A percentile compares a stretch with the other conserved stretches of the same genome.
These are phyloP conservation scores for Smittium culicis DNA, from an alignment of 371 early-diverging fungal genomes.

Conservation along the genomic window DNA sequence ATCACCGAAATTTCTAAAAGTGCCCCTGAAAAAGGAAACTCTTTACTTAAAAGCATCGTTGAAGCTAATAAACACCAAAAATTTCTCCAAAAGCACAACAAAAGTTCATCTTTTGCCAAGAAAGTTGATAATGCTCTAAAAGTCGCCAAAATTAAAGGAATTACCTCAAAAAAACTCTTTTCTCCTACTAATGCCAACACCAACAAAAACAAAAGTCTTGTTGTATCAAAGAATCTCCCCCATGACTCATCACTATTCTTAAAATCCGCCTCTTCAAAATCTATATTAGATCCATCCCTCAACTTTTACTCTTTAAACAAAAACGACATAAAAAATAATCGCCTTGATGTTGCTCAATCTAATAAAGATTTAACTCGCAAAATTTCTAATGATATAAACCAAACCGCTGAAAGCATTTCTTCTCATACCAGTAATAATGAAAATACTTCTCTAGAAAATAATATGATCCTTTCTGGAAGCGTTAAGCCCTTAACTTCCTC, in stretches of 20 bases:
- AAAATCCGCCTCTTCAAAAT: neutral
- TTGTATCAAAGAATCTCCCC: neutral
- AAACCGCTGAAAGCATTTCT: neutral
- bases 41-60: conserved; percentile 26
- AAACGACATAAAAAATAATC: neutral
- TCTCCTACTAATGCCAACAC: neutral
- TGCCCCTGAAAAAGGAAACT: conserved; percentile 18
- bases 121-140: neutral
- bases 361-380: too few species aligned
- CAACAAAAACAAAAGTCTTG: neutral
- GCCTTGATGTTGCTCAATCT: neutral
- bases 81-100: neutral
- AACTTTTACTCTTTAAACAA: neutral
- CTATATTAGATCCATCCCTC: neutral
- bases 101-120: conserved; percentile 3
- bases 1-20: neutral
- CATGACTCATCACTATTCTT: neutral
- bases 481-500: neutral
- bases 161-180: neutral
- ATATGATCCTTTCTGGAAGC: neutral
- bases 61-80: conserved; percentile 27
- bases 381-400: neutral
- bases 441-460: neutral
- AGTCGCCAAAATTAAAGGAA: neutral
- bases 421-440: neutral